A percentile compares a stretch with the other conserved stretches of the same genome.
Evolutionary conservation across 805 yeast species (phyloP).

Genomic region (Lipomyces yamadae): DNA sequence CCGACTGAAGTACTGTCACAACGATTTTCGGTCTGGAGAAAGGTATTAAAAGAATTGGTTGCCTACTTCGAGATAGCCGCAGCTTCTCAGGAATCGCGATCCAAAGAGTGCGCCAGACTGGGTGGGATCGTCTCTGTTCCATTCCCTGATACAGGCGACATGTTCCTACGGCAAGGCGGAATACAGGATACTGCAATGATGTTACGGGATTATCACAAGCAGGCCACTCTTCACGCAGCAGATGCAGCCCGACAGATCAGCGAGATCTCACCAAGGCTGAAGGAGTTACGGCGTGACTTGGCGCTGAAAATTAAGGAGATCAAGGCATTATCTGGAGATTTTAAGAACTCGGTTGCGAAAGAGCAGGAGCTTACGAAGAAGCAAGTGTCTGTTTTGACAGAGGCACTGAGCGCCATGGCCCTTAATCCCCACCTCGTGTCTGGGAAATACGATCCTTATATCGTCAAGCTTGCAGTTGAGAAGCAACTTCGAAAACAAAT

Average conservation of each 20-base stretch:
- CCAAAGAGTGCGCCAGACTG: slow-evolving; percentile 78
- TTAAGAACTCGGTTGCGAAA: slow-evolving; percentile 71
- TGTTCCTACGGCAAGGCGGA: slow-evolving; percentile 48
- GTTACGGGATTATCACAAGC: slow-evolving; percentile 56
- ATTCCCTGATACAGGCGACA: slow-evolving; percentile 30
- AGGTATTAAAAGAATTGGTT: slow-evolving; percentile 72
- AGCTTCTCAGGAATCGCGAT: slow-evolving; percentile 84
- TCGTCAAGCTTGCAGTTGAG: slow-evolving; percentile 73
- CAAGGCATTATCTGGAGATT: slow-evolving; percentile 78
- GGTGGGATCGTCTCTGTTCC: slow-evolving; percentile 73
- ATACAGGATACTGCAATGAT: slow-evolving; percentile 40
- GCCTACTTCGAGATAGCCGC: slow-evolving; percentile 79
- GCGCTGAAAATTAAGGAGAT: slow-evolving; percentile 86
- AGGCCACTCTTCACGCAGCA: slow-evolving; percentile 63
- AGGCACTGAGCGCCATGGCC: slow-evolving; percentile 54
- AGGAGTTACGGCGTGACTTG: slow-evolving; percentile 67
- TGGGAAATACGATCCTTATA: slow-evolving; percentile 77
- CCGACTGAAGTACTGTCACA: slow-evolving; percentile 89
- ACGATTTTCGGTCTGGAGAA: slow-evolving; percentile 86
- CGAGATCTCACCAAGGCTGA: slow-evolving; percentile 63
- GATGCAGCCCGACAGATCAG: slow-evolving; percentile 64
- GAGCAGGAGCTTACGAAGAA: slow-evolving; percentile 54
- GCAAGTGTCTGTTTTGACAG: slow-evolving; percentile 48
- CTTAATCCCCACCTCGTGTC: slow-evolving; percentile 52
- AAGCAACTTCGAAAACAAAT: slow-evolving; percentile 77